These are phyloP conservation scores for Ophiostoma australiae DNA, from an alignment of 2,329 filamentous ascomycete species.

Conservation along the genomic window DNA sequence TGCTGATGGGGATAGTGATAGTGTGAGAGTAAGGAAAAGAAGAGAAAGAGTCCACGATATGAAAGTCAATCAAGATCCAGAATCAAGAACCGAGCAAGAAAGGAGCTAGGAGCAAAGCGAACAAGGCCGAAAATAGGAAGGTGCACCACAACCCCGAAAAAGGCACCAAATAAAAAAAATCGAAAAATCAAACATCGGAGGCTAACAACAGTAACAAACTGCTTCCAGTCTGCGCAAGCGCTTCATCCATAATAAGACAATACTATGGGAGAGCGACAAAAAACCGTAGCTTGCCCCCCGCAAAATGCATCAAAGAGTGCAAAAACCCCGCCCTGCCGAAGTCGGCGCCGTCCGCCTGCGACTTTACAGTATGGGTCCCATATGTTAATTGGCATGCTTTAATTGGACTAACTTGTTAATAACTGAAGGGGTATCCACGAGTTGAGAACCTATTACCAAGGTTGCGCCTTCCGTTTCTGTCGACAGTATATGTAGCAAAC, in stretches of 20 bases:
- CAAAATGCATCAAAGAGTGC: background rate
- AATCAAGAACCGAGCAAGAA: background rate
- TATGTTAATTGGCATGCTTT: background rate
- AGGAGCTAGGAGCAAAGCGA: background rate
- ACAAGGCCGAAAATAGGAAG: slow-evolving; percentile 7
- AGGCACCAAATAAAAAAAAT: slow-evolving; percentile 8
- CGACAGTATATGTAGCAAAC: background rate
- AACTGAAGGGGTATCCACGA: background rate
- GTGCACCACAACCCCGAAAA: background rate
- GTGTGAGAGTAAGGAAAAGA: background rate
- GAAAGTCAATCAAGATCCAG: slow-evolving; percentile 4
- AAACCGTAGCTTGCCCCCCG: background rate
- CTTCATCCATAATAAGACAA: background rate
- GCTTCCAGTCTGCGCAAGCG: background rate
- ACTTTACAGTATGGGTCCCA: background rate
- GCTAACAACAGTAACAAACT: background rate
- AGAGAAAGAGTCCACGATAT: background rate
- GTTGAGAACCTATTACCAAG: background rate
- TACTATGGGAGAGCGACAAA: background rate
- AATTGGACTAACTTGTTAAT: background rate
- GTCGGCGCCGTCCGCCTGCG: slow-evolving; percentile 6
- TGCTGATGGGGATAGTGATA: background rate
- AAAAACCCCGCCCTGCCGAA: slow-evolving; percentile 11
- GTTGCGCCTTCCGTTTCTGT: background rate
- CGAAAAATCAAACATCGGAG: slow-evolving; percentile 1